A percentile compares a stretch with the other conserved stretches of the same genome.
These are phyloP conservation scores for Quercus cerris DNA, from an alignment of 306 rosid genomes.

Conservation along the genomic window DNA sequence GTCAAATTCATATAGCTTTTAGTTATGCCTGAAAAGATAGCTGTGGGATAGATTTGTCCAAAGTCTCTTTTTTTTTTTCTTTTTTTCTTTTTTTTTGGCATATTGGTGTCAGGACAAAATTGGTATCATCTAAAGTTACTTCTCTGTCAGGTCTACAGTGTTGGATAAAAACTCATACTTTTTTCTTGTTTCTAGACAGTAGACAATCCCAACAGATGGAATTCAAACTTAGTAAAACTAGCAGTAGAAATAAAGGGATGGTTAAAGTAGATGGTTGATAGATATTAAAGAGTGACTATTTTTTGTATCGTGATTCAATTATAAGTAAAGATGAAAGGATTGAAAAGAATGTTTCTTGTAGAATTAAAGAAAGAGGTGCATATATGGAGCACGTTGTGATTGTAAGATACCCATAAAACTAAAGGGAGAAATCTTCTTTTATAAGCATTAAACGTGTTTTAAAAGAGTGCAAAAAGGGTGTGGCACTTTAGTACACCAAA, in stretches of 20 bases:
- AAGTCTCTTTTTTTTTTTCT: background rate
- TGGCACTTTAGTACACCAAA: too few species aligned
- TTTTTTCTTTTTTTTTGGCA: background rate
- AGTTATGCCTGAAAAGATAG: background rate
- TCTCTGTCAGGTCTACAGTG: background rate
- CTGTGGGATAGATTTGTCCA: background rate
- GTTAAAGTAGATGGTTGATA: background rate
- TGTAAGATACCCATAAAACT: background rate
- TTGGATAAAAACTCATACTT: background rate
- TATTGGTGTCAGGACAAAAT: background rate
- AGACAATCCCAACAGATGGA: background rate
- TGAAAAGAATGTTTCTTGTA: background rate
- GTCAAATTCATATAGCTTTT: background rate
- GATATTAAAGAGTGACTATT: background rate
- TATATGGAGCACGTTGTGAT: background rate
- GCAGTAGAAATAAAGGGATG: background rate
- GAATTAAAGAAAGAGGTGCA: background rate
- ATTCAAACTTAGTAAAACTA: background rate
- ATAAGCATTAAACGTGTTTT: background rate
- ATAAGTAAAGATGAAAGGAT: background rate
- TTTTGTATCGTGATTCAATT: background rate
- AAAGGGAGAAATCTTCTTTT: background rate
- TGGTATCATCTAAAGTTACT: background rate
- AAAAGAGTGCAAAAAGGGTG: too few species aligned
- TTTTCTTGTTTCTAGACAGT: background rate